phyloP scores from a whole-genome alignment of 352 stramenopile species.

The Globisporangium heterothallicum region DNA sequence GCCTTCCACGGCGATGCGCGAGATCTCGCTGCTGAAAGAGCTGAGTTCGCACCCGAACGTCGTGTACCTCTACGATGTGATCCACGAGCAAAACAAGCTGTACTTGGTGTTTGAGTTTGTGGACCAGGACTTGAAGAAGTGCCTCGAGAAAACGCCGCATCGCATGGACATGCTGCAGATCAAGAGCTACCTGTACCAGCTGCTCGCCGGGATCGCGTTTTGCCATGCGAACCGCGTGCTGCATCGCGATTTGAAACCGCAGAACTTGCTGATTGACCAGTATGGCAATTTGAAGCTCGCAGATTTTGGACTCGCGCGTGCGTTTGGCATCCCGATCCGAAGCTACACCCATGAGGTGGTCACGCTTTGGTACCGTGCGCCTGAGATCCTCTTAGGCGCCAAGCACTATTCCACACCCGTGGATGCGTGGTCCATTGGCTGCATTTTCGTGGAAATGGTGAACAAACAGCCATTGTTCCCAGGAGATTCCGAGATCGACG shows the following conservation, averaged over 20 bases:
- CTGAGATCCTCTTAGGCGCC: constrained; percentile 92
- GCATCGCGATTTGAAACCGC: constrained; percentile 97
- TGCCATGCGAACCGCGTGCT: constrained; percentile 96
- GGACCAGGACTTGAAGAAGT: constrained; percentile 86
- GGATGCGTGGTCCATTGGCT: constrained; percentile 91
- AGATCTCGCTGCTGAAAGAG: constrained; percentile 96
- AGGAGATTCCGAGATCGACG: constrained; percentile 98
- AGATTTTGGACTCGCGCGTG: constrained; percentile 90
- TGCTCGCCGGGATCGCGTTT: constrained; percentile 85
- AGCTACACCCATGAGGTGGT: constrained; percentile 94
- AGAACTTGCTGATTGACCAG: constrained; percentile 92
- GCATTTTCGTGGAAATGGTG: constrained; percentile 94
- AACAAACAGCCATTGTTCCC: constrained; percentile 87
- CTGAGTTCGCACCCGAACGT: constrained; percentile 94
- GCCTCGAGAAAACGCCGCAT: constrained; percentile 89
- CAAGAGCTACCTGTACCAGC: constrained; percentile 83
- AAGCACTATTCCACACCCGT: constrained; percentile 92
- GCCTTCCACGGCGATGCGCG: constrained; percentile 95
- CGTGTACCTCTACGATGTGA: constrained; percentile 80
- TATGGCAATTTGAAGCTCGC: constrained; percentile 89
- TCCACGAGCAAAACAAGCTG: constrained; percentile 84
- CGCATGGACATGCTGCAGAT: constrained; percentile 79
- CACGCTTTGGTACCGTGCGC: constrained; percentile 94
- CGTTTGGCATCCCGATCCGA: constrained; percentile 82
- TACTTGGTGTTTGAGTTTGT: constrained; percentile 88